These are phyloP conservation scores for Aspergillus eucalypticola DNA, from an alignment of 2,329 filamentous ascomycete genomes.

Conservation along the genomic window DNA sequence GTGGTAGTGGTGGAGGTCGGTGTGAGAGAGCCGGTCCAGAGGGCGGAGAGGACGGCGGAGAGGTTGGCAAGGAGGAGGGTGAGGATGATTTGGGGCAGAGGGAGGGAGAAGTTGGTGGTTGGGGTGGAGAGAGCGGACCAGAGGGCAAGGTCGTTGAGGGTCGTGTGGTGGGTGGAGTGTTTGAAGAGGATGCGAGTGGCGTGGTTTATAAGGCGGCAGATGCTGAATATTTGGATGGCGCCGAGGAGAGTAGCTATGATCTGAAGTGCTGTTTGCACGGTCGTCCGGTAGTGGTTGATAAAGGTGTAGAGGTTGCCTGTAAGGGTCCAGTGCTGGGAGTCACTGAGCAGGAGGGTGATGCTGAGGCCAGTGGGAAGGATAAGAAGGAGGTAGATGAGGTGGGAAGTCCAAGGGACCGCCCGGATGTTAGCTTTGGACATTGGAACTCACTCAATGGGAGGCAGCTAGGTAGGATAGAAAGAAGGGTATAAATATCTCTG, in stretches of 20 bases:
- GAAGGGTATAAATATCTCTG: no score
- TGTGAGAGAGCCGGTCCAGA: constrained; percentile 1
- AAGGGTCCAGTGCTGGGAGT: background rate
- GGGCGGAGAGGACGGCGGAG: constrained; percentile 1
- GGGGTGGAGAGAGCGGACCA: background rate
- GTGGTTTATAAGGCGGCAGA: constrained; percentile 1
- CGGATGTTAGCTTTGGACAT: background rate
- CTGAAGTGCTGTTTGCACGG: background rate
- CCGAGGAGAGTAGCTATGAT: background rate
- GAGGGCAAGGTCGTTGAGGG: background rate
- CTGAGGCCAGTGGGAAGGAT: background rate
- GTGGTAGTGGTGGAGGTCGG: background rate
- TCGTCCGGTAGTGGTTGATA: background rate
- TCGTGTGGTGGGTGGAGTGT: background rate
- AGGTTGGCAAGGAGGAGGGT: background rate
- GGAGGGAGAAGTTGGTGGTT: background rate
- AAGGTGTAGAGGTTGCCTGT: background rate
- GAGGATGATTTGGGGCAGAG: background rate
- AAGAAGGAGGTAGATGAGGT: background rate
- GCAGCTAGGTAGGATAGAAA: background rate
- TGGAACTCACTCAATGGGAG: no score
- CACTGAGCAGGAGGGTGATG: background rate
- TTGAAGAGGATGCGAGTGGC: background rate
- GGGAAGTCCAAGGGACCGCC: background rate
- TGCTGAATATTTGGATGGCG: background rate